phyloP scores from a whole-genome alignment of 169 alveolate species.

The Eimeria praecox region DNA sequence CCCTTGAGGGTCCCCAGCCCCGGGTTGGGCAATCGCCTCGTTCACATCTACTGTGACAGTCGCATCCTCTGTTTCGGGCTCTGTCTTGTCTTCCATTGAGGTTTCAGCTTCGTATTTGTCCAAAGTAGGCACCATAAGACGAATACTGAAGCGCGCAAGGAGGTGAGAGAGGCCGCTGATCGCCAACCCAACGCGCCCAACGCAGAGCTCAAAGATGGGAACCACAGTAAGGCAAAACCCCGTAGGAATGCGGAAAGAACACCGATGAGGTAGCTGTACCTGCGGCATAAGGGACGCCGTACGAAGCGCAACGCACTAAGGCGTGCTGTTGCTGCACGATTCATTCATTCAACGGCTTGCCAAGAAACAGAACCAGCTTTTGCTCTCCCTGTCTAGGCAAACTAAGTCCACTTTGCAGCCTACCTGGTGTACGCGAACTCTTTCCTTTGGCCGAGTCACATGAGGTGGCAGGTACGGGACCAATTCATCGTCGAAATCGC shows the following conservation, averaged over 20 bases:
- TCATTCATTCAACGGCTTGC: not conserved
- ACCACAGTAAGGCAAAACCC: conserved; percentile 83
- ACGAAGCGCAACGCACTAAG: not conserved
- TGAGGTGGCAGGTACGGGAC: conserved; percentile 87
- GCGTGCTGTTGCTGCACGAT: not conserved
- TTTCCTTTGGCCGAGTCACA: conserved; percentile 87
- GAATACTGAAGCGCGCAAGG: conserved; percentile 85
- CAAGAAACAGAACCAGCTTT: not conserved
- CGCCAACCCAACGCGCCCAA: conserved; percentile 84
- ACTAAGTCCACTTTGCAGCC: not conserved
- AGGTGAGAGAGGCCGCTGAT: conserved; percentile 85
- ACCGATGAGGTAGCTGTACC: conserved; percentile 84
- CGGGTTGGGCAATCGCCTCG: not conserved
- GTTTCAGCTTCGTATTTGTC: conserved; percentile 40
- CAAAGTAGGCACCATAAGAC: conserved; percentile 82
- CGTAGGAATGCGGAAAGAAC: conserved; percentile 83
- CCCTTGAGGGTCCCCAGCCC: not conserved
- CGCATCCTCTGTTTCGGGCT: not conserved
- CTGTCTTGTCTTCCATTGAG: not conserved
- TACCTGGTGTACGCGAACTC: conserved; percentile 86
- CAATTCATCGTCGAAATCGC: conserved; percentile 85
- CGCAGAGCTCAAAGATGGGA: conserved; percentile 85
- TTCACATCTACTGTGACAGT: not conserved
- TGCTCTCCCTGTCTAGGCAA: not conserved
- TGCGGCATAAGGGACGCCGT: not conserved